Evolutionary conservation across 2,329 filamentous ascomycete genomes (phyloP).

Genomic region (Pseudogymnoascus sp.): DNA sequence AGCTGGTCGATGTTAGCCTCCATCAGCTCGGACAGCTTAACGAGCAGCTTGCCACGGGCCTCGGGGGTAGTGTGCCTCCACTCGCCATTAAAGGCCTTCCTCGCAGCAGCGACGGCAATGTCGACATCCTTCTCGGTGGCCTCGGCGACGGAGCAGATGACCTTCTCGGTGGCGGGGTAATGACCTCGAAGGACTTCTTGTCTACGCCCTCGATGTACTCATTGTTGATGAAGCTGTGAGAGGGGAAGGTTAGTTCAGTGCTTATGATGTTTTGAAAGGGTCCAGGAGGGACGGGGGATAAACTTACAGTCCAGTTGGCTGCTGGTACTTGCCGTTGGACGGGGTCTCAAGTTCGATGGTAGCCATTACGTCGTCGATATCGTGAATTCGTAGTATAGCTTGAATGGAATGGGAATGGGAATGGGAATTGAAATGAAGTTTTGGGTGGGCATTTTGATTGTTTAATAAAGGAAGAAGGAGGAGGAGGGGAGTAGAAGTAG

Average conservation of each 20-base stretch:
- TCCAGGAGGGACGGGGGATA: not conserved
- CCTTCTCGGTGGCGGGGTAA: conserved; percentile 77
- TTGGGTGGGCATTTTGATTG: not conserved
- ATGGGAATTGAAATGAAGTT: not conserved
- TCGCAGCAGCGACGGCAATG: conserved; percentile 73
- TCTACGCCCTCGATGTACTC: conserved; percentile 78
- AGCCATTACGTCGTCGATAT: not conserved
- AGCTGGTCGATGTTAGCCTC: conserved; percentile 71
- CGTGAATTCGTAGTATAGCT: not conserved
- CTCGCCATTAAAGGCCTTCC: conserved; percentile 65
- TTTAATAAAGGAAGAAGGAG: not conserved
- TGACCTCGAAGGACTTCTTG: conserved; percentile 84
- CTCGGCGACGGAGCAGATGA: conserved; percentile 74
- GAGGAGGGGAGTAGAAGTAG: not conserved
- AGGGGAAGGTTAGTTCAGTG: not conserved
- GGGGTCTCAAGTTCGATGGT: conserved; percentile 23
- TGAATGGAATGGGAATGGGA: not conserved
- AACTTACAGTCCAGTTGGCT: conserved; percentile 34
- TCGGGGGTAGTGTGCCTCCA: conserved; percentile 65
- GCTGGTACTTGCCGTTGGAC: conserved; percentile 26
- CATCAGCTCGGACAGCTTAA: conserved; percentile 70
- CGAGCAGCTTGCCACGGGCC: conserved; percentile 58
- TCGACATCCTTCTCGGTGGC: conserved; percentile 80
- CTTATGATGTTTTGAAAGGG: no score
- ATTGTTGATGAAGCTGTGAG: conserved; percentile 65